phyloP scores from a whole-genome alignment of 371 early-diverging fungal genomes.

The Capniomyces stellatus region DNA sequence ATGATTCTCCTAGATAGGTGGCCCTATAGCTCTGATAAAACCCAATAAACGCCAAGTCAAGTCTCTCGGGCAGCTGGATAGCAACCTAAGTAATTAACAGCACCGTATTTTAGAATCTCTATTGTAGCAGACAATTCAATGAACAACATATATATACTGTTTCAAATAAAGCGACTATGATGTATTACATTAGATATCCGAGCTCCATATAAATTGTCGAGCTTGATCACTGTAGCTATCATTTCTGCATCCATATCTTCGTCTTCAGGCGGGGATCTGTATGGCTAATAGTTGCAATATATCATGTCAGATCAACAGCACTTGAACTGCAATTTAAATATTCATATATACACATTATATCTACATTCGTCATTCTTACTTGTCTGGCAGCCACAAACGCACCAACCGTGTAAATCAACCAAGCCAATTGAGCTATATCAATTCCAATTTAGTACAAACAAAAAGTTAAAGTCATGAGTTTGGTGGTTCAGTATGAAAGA shows the following conservation, averaged over 20 bases:
- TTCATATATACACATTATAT: too few species aligned
- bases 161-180: too few species aligned
- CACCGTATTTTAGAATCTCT: too few species aligned
- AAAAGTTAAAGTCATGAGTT: neutral
- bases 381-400: conserved; percentile 41
- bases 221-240: conserved; percentile 18
- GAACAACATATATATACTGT: too few species aligned
- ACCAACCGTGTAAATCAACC: conserved; percentile 64
- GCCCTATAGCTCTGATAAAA: conserved; percentile 58
- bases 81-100: too few species aligned
- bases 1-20: conserved; percentile 52
- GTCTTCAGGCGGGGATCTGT: conserved; percentile 24
- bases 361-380: too few species aligned
- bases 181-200: conserved; percentile 12
- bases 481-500: neutral
- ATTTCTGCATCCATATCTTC: conserved; percentile 26
- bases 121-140: too few species aligned
- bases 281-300: conserved; percentile 22
- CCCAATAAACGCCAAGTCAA: conserved; percentile 57
- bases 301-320: too few species aligned
- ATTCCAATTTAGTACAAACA: conserved; percentile 3
- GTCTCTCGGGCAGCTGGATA: conserved; percentile 26
- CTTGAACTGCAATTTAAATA: too few species aligned
- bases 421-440: conserved; percentile 40
- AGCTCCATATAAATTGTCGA: conserved; percentile 18